phyloP scores from a whole-genome alignment of 345 rosid genomes.

The Linum tenue region DNA sequence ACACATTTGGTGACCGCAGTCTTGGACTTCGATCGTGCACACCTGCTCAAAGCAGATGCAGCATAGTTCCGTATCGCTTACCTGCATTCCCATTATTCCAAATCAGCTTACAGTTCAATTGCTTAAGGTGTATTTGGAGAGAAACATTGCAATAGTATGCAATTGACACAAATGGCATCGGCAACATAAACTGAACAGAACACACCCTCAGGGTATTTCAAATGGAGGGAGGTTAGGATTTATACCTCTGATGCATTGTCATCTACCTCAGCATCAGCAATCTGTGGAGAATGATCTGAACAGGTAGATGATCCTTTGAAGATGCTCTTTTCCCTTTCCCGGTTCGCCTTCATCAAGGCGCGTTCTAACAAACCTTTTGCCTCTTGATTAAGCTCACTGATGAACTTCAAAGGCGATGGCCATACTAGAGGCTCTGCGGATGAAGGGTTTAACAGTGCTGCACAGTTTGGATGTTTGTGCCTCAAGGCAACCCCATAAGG shows the following conservation, averaged over 20 bases:
- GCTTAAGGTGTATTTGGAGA: no score
- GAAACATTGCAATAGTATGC: constrained; percentile 1
- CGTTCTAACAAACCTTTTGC: constrained; percentile 70
- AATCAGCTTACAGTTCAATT: background rate
- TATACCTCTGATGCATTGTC: constrained; percentile 86
- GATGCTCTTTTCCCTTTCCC: constrained; percentile 73
- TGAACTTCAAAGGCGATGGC: constrained; percentile 96
- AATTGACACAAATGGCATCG: background rate
- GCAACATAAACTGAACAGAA: background rate
- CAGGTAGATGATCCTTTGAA: constrained; percentile 50
- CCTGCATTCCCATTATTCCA: constrained; percentile 31
- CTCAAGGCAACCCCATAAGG: constrained; percentile 73
- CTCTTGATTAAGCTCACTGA: constrained; percentile 79
- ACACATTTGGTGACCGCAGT: constrained; percentile 96
- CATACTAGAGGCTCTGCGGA: constrained; percentile 96
- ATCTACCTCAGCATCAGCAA: constrained; percentile 52
- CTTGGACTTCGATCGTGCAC: constrained; percentile 86
- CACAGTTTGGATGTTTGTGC: constrained; percentile 76
- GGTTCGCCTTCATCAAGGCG: constrained; percentile 84
- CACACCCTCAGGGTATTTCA: no score
- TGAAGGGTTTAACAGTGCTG: constrained; percentile 77
- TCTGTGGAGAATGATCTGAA: constrained; percentile 55
- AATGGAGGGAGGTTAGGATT: background rate
- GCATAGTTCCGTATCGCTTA: constrained; percentile 70
- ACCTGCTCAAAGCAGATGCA: constrained; percentile 96